Conservation (phyloP, 331 rosid species). For the Saraca asoca region DNA sequence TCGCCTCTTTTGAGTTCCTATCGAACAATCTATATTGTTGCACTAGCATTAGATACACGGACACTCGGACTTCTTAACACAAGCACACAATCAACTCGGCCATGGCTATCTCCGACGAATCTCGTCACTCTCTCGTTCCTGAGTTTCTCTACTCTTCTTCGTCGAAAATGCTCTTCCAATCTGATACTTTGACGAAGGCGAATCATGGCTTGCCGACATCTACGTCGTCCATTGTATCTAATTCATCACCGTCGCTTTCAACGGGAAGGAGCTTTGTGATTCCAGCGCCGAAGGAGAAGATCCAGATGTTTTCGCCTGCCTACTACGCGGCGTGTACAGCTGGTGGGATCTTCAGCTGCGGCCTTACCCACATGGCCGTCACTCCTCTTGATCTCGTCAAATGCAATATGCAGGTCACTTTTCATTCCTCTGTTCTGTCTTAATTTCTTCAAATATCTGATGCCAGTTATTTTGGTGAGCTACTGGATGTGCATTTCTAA, state of each 20-base stretch:
- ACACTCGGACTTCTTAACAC: no score
- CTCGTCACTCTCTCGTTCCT: conserved; percentile 54
- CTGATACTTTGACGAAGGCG: conserved; percentile 25
- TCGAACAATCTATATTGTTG: neutral
- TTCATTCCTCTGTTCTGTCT: neutral
- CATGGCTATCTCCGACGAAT: conserved; percentile 48
- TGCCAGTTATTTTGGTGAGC: no score
- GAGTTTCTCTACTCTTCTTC: conserved; percentile 58
- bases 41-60: neutral
- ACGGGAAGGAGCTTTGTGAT: conserved; percentile 37
- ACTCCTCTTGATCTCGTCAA: conserved; percentile 83
- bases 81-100: neutral
- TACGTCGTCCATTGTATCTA: conserved; percentile 18
- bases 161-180: conserved; percentile 34
- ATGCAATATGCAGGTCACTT: conserved; percentile 84
- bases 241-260: conserved; percentile 17
- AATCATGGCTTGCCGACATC: conserved; percentile 23
- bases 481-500: no score
- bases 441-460: no score
- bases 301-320: conserved; percentile 61
- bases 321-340: conserved; percentile 54
- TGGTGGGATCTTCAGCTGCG: conserved; percentile 59
- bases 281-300: conserved; percentile 55
- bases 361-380: conserved; percentile 71
- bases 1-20: conserved; percentile 29